phyloP scores from a whole-genome alignment of 1,139 yeast species.

The Pichiaceae sp. region DNA sequence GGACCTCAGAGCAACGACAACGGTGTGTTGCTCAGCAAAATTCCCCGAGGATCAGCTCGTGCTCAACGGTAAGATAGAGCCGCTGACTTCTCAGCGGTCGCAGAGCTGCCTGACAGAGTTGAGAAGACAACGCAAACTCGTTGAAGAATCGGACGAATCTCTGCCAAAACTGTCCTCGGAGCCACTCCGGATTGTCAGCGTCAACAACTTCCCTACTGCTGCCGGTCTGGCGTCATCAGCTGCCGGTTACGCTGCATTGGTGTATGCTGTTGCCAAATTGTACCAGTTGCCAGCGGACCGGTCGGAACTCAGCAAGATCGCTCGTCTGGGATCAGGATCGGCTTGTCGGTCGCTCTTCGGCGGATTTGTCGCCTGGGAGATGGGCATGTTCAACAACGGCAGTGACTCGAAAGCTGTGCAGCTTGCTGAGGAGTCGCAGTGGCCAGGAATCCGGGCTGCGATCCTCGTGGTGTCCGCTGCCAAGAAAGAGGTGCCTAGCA shows the following conservation, averaged over 20 bases:
- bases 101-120: slow-evolving; percentile 74
- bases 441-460: slow-evolving; percentile 92
- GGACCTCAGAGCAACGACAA: slow-evolving; percentile 84
- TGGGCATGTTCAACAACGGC: slow-evolving; percentile 72
- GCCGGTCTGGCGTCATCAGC: slow-evolving; percentile 98
- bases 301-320: slow-evolving; percentile 84
- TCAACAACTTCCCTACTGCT: slow-evolving; percentile 97
- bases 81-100: slow-evolving; percentile 47
- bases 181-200: slow-evolving; percentile 77
- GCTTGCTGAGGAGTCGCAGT: slow-evolving; percentile 73
- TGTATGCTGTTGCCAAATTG: slow-evolving; percentile 74
- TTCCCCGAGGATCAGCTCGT: slow-evolving; percentile 64
- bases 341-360: slow-evolving; percentile 97
- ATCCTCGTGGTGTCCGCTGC: slow-evolving; percentile 87
- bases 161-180: slow-evolving; percentile 57
- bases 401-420: slow-evolving; percentile 89
- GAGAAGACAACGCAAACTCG: slow-evolving; percentile 50
- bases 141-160: slow-evolving; percentile 41
- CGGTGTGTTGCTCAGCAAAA: slow-evolving; percentile 46
- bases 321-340: slow-evolving; percentile 97
- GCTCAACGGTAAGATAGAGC: slow-evolving; percentile 57
- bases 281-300: slow-evolving; percentile 72
- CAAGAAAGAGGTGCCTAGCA: slow-evolving; percentile 90
- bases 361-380: slow-evolving; percentile 98
- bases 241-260: slow-evolving; percentile 96